Evolutionary conservation across 2,329 filamentous ascomycete species (phyloP).

Genomic region (Verticillium tricorpus): DNA sequence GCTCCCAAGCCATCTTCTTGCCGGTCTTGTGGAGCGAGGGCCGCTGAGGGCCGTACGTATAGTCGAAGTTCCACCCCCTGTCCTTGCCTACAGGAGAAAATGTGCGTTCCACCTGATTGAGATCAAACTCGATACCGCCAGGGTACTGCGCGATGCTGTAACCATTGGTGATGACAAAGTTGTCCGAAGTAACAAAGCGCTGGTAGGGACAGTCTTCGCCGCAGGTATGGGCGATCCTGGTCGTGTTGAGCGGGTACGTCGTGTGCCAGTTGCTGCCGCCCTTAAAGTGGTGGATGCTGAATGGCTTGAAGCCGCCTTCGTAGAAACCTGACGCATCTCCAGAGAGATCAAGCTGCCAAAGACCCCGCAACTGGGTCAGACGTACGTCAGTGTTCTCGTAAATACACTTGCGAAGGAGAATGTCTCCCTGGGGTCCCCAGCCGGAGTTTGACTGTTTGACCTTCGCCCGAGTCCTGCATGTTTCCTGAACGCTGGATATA

Average conservation of each 20-base stretch:
- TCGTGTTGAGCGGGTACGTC: conserved; percentile 30
- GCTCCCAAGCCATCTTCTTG: conserved; percentile 25
- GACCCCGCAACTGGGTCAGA: conserved; percentile 32
- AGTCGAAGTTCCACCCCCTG: conserved; percentile 27
- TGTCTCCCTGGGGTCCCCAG: conserved; percentile 31
- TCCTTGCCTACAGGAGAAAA: conserved; percentile 22
- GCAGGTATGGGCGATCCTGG: conserved; percentile 33
- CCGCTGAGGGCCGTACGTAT: conserved; percentile 23
- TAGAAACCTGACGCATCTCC: conserved; percentile 42
- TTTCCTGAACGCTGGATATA: conserved; percentile 32
- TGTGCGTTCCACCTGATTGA: conserved; percentile 18
- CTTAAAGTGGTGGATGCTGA: conserved; percentile 33
- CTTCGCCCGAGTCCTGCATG: conserved; percentile 26
- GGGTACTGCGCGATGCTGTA: conserved; percentile 24
- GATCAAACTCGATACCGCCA: not conserved
- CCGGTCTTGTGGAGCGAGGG: conserved; percentile 20
- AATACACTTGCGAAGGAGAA: conserved; percentile 35
- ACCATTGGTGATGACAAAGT: conserved; percentile 43
- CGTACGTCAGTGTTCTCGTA: conserved; percentile 25
- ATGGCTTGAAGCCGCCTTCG: conserved; percentile 32
- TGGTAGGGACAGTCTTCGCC: conserved; percentile 42
- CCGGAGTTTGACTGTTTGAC: conserved; percentile 16
- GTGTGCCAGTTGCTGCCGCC: conserved; percentile 14
- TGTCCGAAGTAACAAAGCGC: conserved; percentile 37
- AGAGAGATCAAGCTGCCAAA: conserved; percentile 20